Evolutionary conservation across 2,329 filamentous ascomycete genomes (phyloP), one percentile per base, ranked within the genome.

Genomic region (Sporothrix schenckii): DNA sequence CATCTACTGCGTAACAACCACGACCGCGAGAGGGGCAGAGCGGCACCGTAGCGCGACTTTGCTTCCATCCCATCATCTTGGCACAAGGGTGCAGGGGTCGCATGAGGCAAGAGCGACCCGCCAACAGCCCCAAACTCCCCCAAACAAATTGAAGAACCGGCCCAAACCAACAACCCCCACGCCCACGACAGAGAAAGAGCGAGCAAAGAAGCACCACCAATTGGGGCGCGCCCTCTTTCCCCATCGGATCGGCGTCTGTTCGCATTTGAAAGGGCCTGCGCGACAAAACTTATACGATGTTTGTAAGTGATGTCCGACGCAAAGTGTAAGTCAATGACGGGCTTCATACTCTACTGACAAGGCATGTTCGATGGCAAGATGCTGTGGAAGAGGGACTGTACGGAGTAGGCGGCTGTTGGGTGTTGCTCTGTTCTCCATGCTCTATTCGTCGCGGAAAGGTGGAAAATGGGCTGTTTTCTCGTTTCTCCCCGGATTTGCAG

Each of bases 391-490:
- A 34, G 34, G 34, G 5, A 9, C 34, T 34, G 49, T 50, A 50
- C 49, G 49, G 49, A 50, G 49, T 10, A 50, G 16, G 41, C n/a
- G 54, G 30, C 54, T 58, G 54, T 30, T 44, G 19, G 56, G n/a
- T 5, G 27, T 39, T 58, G 54, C 54, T 54, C 21, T 39, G 30
- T 27, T 4, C 16, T 19, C 11, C 24, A 13, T 19, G 30, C 7
- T 13, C 27, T 34, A 27, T 50, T 21, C 47, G 68, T 69, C 56
- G 47, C 68, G 47, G 30, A 63, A 69, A 34, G 16, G 68, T 54
- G 68, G 54, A 24, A 63, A 63, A 34, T 69, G 68, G 68, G 47
- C 68, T 63, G 68, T 69, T 63, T 69, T 14, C 11, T 13, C n/a
- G 66, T 44, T 47, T 54, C 50, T 61, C 10, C 21, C 50, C 41